Base-by-base conservation (phyloP, 768 basidiomycete genomes). In the Mycena sanguinolenta region DNA sequence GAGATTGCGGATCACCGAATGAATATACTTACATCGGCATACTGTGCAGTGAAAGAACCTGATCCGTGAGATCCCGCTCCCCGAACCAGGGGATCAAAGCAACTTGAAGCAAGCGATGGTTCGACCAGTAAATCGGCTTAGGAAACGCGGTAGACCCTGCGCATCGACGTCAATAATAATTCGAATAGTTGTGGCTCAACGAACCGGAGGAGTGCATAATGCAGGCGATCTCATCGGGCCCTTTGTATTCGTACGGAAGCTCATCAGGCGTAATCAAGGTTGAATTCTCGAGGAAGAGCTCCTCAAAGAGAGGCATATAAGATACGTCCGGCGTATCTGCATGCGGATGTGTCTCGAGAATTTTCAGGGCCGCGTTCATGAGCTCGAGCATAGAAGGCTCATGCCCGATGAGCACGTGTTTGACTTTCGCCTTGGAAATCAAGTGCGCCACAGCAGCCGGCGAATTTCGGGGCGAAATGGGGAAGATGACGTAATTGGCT, bases 381-480 rank as follows among this genome's bases (percentile, higher is more conserved):
- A 81, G 75, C 10, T 74, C 63, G 32, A 67, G 63, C 62, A 78
- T 76, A 3, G 80, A 36, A 4, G 65, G 63, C 19, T 82, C 81
- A 5, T 63, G 58, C 10, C 79, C 76, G 53, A 81, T 76, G 17
- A 82, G 76, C 8, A 82, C 42, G 49, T 76, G 72, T 1, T 42
- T 59, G 5, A 74, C 74, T 13, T 68, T 67, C 1, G 67, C 75
- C 54, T 73, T 73, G 34, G 49, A 36, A 16, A 82, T 27, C 0
- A 83, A 78, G 50, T 82, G 75, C 2, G 81, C 81, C 28, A 85
- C 79, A 4, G 85, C 86, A 7, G 83, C 75, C 0, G 85, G 77
- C 0, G 84, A 85, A 73, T 86, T 87, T 73, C 84, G 78, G 2
- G 81, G 78, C 12, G 82, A 84, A 16, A 83, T 72, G 19, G 83